A percentile compares a stretch with the other conserved stretches of the same genome.
Evolutionary conservation across 768 basidiomycete species (phyloP).

Genomic region (Trametes punicea): DNA sequence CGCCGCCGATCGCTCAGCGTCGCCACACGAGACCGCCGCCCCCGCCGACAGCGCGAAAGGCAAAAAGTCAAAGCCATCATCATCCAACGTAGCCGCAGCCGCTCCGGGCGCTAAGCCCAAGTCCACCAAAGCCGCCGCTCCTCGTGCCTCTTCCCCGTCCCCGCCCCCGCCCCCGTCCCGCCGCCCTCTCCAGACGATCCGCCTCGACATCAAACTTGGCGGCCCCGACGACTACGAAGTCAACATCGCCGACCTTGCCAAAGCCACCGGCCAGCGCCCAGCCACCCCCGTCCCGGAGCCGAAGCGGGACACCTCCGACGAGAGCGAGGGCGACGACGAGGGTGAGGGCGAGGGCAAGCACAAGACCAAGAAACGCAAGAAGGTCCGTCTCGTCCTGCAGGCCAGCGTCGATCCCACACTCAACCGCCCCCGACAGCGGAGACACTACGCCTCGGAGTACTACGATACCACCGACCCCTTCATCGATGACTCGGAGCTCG

Average conservation of each 20-base stretch:
- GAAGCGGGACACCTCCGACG: conserved; percentile 50
- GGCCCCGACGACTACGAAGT: conserved; percentile 76
- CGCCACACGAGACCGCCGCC: conserved; percentile 15
- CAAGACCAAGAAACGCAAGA: conserved; percentile 30
- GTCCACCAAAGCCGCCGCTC: conserved; percentile 42
- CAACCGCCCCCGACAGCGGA: conserved; percentile 30
- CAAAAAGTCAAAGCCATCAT: conserved; percentile 25
- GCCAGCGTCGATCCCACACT: conserved; percentile 5
- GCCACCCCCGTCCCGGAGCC: conserved; percentile 48
- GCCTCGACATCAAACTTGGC: conserved; percentile 66
- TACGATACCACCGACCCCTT: conserved; percentile 93
- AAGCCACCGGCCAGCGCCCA: conserved; percentile 61
- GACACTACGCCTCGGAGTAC: conserved; percentile 64
- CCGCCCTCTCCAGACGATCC: conserved; percentile 57
- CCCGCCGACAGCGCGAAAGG: conserved; percentile 15
- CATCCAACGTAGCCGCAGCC: conserved; percentile 26
- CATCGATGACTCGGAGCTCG: conserved; percentile 96
- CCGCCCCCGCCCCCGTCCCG: conserved; percentile 45
- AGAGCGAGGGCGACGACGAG: conserved; percentile 41
- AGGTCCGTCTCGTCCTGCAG: conserved; percentile 19
- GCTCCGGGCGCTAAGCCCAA: conserved; percentile 45
- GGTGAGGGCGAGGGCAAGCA: conserved; percentile 33
- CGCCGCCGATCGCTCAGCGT: not conserved
- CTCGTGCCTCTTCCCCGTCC: conserved; percentile 55
- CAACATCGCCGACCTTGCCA: conserved; percentile 55